A percentile compares a stretch with the other conserved stretches of the same genome.
Conservation (phyloP, 148 eudicot species). For the Polygonum maritimum region DNA sequence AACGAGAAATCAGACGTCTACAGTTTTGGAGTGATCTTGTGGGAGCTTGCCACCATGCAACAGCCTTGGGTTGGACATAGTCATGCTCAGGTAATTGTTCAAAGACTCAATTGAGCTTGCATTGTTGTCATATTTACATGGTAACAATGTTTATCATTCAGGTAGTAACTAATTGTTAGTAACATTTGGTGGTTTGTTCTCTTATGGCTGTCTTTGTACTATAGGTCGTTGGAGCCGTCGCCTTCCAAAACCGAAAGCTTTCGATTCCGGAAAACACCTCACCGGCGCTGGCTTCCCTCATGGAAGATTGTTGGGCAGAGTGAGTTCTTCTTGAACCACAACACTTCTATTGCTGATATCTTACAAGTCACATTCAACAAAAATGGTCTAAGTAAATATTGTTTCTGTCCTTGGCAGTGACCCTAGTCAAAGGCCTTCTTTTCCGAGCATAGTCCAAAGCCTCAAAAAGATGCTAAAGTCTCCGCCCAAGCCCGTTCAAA, state of each 20-base stretch:
- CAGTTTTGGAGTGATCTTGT: slow-evolving; percentile 92
- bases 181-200: not conserved
- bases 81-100: slow-evolving; percentile 83
- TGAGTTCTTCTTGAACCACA: slow-evolving; percentile 25
- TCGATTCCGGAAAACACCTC: slow-evolving; percentile 59
- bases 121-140: not conserved
- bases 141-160: no score
- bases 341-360: not conserved
- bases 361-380: no score
- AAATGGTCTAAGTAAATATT: no score
- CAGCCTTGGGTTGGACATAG: slow-evolving; percentile 95
- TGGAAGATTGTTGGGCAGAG: slow-evolving; percentile 97
- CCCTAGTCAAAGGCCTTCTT: slow-evolving; percentile 64
- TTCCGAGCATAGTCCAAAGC: slow-evolving; percentile 57
- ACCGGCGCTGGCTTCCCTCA: slow-evolving; percentile 70
- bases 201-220: not conserved
- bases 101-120: not conserved
- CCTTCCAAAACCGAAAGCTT: slow-evolving; percentile 90
- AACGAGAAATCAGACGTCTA: slow-evolving; percentile 94
- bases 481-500: slow-evolving; percentile 60
- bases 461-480: slow-evolving; percentile 79
- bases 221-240: slow-evolving; percentile 98
- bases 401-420: slow-evolving; percentile 34
- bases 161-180: not conserved
- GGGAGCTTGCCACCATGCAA: slow-evolving; percentile 95